Evolutionary conservation across 2,329 filamentous ascomycete genomes (phyloP).

Genomic region (Pleurostoma richardsiae): DNA sequence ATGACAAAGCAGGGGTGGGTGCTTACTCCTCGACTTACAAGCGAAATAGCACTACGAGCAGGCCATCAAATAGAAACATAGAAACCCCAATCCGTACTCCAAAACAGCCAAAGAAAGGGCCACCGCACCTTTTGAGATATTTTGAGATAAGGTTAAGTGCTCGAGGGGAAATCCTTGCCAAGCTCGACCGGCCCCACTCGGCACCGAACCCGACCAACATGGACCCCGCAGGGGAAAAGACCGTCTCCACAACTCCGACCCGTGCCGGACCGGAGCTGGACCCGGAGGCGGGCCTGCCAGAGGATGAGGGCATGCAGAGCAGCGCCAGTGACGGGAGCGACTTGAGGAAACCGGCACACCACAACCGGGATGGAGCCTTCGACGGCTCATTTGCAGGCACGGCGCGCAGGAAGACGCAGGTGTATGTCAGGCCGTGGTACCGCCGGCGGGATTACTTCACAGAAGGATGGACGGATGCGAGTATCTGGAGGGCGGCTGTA

Average conservation of each 20-base stretch:
- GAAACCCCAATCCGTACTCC: no score
- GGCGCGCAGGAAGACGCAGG: conserved; percentile 3
- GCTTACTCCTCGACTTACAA: background rate
- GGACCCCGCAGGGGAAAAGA: no score
- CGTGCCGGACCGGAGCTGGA: background rate
- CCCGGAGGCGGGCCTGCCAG: background rate
- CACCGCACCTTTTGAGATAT: no score
- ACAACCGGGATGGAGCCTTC: conserved; percentile 45
- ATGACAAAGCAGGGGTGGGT: background rate
- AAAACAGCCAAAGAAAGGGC: no score
- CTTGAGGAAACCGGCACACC: background rate
- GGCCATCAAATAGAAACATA: no score
- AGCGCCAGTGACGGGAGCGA: background rate
- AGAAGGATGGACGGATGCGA: conserved; percentile 15
- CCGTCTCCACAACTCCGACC: no score
- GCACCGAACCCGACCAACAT: no score
- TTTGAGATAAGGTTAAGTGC: no score
- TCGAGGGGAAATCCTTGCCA: no score
- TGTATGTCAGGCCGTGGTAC: conserved; percentile 15
- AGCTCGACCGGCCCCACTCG: no score
- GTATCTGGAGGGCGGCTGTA: conserved; percentile 20
- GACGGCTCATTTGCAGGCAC: conserved; percentile 15
- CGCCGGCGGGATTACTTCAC: conserved; percentile 15
- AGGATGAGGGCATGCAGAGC: background rate
- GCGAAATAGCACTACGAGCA: no score